These are phyloP conservation scores for Claviceps sp. DNA, from an alignment of 2,329 filamentous ascomycete genomes.

Conservation along the genomic window DNA sequence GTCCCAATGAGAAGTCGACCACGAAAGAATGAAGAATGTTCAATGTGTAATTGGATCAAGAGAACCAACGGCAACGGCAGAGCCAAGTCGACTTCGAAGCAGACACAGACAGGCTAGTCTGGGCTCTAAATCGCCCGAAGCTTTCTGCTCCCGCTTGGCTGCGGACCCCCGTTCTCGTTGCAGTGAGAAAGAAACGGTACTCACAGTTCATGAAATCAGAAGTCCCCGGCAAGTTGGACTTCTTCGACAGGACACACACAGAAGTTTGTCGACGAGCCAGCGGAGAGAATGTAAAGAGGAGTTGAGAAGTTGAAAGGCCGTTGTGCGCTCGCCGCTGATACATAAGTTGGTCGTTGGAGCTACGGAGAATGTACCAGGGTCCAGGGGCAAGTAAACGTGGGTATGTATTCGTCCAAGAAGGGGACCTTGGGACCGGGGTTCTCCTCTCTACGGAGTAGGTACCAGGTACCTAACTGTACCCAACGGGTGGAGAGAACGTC, in stretches of 20 bases:
- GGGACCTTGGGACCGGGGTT: too few relatives aligned
- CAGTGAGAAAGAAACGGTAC: constrained; percentile 3
- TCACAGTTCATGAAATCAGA: constrained; percentile 1
- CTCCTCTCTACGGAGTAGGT: too few relatives aligned
- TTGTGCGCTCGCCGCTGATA: too few relatives aligned
- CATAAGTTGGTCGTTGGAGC: too few relatives aligned
- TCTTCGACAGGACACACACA: neutral
- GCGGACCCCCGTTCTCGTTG: neutral
- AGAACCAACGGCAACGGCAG: neutral
- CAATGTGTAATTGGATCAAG: neutral
- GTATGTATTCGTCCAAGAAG: too few relatives aligned
- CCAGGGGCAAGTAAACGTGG: too few relatives aligned
- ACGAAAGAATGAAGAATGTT: neutral
- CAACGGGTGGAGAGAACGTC: too few relatives aligned
- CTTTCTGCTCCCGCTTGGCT: neutral
- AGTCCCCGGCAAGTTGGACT: neutral
- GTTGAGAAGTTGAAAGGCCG: neutral
- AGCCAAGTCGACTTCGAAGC: neutral
- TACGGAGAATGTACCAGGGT: too few relatives aligned
- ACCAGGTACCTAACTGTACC: too few relatives aligned
- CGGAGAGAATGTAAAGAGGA: neutral
- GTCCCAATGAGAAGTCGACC: too few relatives aligned
- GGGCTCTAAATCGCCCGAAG: neutral
- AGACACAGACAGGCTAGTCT: neutral
- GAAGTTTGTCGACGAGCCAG: neutral